Evolutionary conservation across 2,329 filamentous ascomycete genomes (phyloP).

Genomic region (Penicillium sp.): DNA sequence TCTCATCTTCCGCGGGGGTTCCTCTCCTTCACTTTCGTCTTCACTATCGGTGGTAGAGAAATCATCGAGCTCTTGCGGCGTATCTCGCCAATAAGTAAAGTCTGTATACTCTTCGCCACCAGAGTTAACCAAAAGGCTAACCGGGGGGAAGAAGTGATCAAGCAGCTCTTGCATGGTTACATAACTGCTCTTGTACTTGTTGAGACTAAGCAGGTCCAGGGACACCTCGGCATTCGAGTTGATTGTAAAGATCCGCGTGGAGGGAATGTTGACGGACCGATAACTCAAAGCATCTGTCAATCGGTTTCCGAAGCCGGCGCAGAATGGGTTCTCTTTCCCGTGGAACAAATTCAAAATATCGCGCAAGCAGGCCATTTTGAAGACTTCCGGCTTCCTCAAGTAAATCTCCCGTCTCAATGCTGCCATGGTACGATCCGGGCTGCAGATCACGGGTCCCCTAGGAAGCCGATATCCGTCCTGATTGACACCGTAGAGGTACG

Average conservation of each 20-base stretch:
- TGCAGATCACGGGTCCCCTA: conserved; percentile 88
- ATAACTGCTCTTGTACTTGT: conserved; percentile 94
- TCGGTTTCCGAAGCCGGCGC: conserved; percentile 93
- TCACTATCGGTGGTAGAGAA: conserved; percentile 78
- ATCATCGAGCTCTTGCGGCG: conserved; percentile 75
- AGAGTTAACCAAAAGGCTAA: conserved; percentile 76
- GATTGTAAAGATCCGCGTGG: conserved; percentile 94
- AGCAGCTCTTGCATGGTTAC: conserved; percentile 96
- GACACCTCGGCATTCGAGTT: conserved; percentile 96
- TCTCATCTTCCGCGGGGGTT: conserved; percentile 47
- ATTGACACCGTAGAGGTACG: conserved; percentile 81
- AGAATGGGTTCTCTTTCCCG: conserved; percentile 74
- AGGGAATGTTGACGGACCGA: conserved; percentile 89
- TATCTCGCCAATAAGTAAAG: conserved; percentile 92
- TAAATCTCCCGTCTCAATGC: conserved; percentile 89
- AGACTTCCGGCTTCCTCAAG: conserved; percentile 91
- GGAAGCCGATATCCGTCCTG: conserved; percentile 85
- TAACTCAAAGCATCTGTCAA: conserved; percentile 95
- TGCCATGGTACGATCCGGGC: conserved; percentile 89
- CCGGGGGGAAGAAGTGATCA: conserved; percentile 95
- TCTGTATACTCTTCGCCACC: conserved; percentile 95
- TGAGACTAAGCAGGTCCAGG: conserved; percentile 80
- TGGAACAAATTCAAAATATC: conserved; percentile 89
- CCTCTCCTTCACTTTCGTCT: conserved; percentile 45
- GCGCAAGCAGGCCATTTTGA: conserved; percentile 97